These are phyloP conservation scores for Dentipellis sp. DNA, from an alignment of 768 basidiomycete genomes.

Conservation along the genomic window DNA sequence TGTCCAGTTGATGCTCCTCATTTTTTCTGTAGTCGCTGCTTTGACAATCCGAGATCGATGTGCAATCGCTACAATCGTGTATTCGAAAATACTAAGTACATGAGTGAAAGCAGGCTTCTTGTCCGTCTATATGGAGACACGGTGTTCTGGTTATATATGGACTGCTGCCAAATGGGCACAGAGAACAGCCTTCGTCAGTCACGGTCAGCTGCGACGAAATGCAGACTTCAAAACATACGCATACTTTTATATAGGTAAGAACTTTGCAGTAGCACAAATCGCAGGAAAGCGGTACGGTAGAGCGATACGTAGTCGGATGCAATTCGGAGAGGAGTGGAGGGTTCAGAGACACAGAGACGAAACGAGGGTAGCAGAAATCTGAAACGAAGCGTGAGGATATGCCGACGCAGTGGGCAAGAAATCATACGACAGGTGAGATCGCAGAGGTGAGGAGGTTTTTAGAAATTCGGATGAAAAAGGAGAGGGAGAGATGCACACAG, in stretches of 20 bases:
- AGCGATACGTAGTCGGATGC: slow-evolving; percentile 6
- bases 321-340: slow-evolving; percentile 5
- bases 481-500: background rate
- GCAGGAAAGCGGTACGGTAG: slow-evolving; percentile 15
- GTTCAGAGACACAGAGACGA: slow-evolving; percentile 10
- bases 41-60: too few relatives aligned
- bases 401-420: background rate
- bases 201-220: background rate
- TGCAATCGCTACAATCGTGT: too few relatives aligned
- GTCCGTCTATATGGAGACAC: too few relatives aligned
- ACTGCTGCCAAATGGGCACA: too few relatives aligned
- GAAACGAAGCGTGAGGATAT: background rate
- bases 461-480: background rate
- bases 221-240: background rate
- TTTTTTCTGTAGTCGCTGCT: too few relatives aligned
- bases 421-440: background rate
- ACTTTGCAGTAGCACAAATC: slow-evolving; percentile 15
- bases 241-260: slow-evolving; percentile 9
- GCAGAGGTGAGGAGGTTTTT: background rate
- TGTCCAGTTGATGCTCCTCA: too few relatives aligned
- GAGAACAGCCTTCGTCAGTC: background rate
- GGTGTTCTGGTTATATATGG: too few relatives aligned
- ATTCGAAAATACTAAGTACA: too few relatives aligned
- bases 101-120: too few relatives aligned
- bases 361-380: slow-evolving; percentile 6